Conservation (phyloP, 441 rosid genomes). For the Arabidopsis lyrata region DNA sequence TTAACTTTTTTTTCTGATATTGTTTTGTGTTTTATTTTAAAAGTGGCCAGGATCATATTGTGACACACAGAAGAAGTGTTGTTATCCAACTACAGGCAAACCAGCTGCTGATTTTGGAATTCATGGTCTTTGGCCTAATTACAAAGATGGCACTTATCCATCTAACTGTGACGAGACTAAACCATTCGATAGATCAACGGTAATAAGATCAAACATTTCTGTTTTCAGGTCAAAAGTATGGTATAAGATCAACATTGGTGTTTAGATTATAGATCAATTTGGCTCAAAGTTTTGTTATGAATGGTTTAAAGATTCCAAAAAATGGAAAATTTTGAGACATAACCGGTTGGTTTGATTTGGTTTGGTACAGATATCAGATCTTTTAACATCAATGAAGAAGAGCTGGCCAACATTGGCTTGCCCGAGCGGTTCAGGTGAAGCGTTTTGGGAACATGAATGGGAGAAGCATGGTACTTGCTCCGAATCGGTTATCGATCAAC, state of each 20-base stretch:
- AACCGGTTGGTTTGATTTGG: constrained; percentile 25
- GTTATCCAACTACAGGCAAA: constrained; percentile 86
- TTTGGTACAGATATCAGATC: constrained; percentile 58
- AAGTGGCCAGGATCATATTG: constrained; percentile 98
- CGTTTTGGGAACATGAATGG: constrained; percentile 85
- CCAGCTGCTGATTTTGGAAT: constrained; percentile 88
- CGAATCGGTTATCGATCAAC: constrained; percentile 62
- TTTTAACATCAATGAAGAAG: constrained; percentile 54
- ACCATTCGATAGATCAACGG: constrained; percentile 66
- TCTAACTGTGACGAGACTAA: constrained; percentile 68
- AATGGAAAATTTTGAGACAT: neutral
- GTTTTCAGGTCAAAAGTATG: no score
- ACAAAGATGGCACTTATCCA: constrained; percentile 78
- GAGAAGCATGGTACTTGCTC: constrained; percentile 87
- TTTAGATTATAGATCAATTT: no score
- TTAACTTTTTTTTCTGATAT: neutral
- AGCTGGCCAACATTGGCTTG: constrained; percentile 87
- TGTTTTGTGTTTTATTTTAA: neutral
- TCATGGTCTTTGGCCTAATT: constrained; percentile 98
- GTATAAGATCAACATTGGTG: no score
- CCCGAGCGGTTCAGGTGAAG: constrained; percentile 60
- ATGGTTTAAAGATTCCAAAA: neutral
- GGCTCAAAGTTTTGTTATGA: no score
- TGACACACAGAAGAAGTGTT: constrained; percentile 66
- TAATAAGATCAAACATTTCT: neutral